Base-by-base conservation (phyloP, 257 asterid genomes). In the Paulownia fortunei region DNA sequence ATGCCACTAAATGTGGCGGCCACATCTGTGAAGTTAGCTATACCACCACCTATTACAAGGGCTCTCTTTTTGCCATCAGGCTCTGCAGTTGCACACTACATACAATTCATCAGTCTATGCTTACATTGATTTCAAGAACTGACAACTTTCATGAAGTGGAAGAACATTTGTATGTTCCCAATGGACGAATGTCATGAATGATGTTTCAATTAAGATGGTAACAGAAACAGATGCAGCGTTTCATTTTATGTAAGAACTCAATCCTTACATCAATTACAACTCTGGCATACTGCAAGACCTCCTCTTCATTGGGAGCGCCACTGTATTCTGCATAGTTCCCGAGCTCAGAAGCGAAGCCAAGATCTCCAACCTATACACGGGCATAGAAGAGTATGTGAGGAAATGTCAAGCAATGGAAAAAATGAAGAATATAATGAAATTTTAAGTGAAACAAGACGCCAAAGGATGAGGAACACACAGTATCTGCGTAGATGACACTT, bases 241-340 rank as follows among this genome's bases (percentile, higher is more conserved):
- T 55, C 21, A 26, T 63, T 27, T 26, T 3, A n/a, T 41, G 52
- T 47, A 71, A 61, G 70, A 59, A 24, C 8, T 26, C 4, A 30
- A 34, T 77, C 34, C 96, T 89, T 80, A 94, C 98, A 60, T 94
- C 98, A 79, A 94, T 91, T 44, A 94, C 97, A 84, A 94, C 97
- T 86, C 98, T 82, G 81, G 98, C 97, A 79, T 94, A 94, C 81
- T 94, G 98, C 88, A 94, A 79, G 71, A 94, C 97, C 87, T 94
- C 97, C 81, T 92, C 97, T 80, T 94, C 98, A 47, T 94, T 94
- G 49, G 98, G 98, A 77, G 98, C 98, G 15, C 98, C 98, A 21
- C 98, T 94, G 78, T 94, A 94, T 71, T 94, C 98, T 4, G 98
- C 98, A 27, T 94, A 94, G 85, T 94, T 94, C 62, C 98, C 98